Conservation (phyloP, 805 yeast genomes). For the Crinitomyces ghanaensis region DNA sequence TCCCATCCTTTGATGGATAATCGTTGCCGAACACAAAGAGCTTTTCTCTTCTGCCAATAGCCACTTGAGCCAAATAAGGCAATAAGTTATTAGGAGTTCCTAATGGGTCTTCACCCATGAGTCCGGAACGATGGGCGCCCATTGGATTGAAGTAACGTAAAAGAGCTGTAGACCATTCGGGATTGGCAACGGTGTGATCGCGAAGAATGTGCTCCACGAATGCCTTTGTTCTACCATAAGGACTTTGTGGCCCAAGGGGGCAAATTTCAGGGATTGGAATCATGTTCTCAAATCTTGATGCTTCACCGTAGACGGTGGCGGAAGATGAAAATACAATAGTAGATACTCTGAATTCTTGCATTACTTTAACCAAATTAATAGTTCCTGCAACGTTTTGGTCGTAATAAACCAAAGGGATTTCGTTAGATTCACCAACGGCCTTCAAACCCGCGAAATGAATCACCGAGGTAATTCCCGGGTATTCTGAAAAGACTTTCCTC, state of each 20-base stretch:
- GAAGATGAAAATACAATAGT: constrained; percentile 63
- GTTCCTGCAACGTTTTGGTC: constrained; percentile 60
- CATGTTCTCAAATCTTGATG: constrained; percentile 56
- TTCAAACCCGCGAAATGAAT: constrained; percentile 76
- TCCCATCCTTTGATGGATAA: constrained; percentile 62
- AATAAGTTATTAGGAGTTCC: constrained; percentile 68
- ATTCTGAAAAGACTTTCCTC: constrained; percentile 35
- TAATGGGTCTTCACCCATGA: constrained; percentile 69
- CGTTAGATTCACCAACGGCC: constrained; percentile 70
- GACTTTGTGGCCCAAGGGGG: constrained; percentile 64
- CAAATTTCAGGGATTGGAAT: constrained; percentile 72
- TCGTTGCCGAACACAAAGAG: constrained; percentile 62
- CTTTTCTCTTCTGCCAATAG: constrained; percentile 56
- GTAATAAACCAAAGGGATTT: constrained; percentile 57
- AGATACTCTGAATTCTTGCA: constrained; percentile 36
- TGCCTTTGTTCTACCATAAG: constrained; percentile 65
- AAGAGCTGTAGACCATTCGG: constrained; percentile 37
- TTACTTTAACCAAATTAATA: constrained; percentile 41
- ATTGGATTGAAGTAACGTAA: constrained; percentile 75
- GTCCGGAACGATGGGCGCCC: constrained; percentile 77
- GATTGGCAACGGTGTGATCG: constrained; percentile 37
- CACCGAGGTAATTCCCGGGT: constrained; percentile 42
- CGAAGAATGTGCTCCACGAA: constrained; percentile 50
- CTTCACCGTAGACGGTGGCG: constrained; percentile 80
- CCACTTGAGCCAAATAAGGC: constrained; percentile 70